These are phyloP conservation scores for Waitea zeae DNA, from an alignment of 1,284 basidiomycete species.

Conservation along the genomic window DNA sequence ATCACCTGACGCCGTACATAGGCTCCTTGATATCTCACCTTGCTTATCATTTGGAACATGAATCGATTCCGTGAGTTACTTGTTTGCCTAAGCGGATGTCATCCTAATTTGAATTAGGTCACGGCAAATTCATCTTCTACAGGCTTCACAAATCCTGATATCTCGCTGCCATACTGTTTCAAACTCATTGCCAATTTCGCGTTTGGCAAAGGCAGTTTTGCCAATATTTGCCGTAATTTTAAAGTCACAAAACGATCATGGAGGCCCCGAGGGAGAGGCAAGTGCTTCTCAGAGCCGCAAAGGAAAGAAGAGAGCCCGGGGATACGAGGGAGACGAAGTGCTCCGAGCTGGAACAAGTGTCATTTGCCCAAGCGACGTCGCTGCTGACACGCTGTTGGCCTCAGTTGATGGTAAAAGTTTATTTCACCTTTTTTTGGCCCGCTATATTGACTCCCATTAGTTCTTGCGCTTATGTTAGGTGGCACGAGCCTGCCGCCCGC, in stretches of 20 bases:
- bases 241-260: slow-evolving; percentile 17
- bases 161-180: slow-evolving; percentile 23
- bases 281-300: slow-evolving; percentile 25
- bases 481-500: slow-evolving; percentile 31
- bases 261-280: slow-evolving; percentile 9
- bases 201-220: slow-evolving; percentile 37
- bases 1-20: slow-evolving; percentile 33
- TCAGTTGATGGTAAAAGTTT: slow-evolving; percentile 42
- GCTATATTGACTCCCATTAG: slow-evolving; percentile 16
- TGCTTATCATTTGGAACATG: slow-evolving; percentile 42
- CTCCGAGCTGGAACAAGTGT: slow-evolving; percentile 37
- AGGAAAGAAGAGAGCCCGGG: slow-evolving; percentile 60
- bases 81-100: too few relatives aligned
- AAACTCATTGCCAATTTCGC: slow-evolving; percentile 29
- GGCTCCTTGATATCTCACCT: slow-evolving; percentile 30
- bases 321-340: slow-evolving; percentile 65
- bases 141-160: slow-evolving; percentile 2
- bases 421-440: not conserved
- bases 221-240: slow-evolving; percentile 32
- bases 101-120: too few relatives aligned
- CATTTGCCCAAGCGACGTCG: slow-evolving; percentile 28
- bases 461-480: slow-evolving; percentile 26
- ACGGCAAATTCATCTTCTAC: too few relatives aligned
- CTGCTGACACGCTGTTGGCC: slow-evolving; percentile 33
- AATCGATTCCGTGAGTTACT: slow-evolving; percentile 30